These are phyloP conservation scores for Beauveria medogensis DNA, from an alignment of 2,329 filamentous ascomycete species.

Conservation along the genomic window DNA sequence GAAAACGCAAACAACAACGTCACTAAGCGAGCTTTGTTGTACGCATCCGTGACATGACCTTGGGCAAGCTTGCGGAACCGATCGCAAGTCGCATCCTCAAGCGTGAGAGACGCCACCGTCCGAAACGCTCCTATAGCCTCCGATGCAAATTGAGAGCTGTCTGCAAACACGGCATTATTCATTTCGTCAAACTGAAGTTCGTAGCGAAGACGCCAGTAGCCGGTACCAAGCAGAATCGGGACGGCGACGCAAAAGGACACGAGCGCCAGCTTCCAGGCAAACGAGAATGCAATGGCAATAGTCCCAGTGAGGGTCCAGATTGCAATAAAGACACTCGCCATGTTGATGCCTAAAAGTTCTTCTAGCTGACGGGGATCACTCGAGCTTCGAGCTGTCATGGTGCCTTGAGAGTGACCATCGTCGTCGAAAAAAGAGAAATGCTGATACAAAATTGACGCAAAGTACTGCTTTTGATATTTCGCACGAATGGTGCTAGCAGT, in stretches of 20 bases:
- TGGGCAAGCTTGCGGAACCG: conserved; percentile 55
- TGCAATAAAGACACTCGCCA: conserved; percentile 54
- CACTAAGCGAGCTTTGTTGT: conserved; percentile 51
- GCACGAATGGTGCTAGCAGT: conserved; percentile 42
- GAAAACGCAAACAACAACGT: conserved; percentile 61
- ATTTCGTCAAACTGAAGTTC: conserved; percentile 60
- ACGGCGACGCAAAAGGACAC: conserved; percentile 55
- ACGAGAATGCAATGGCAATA: conserved; percentile 59
- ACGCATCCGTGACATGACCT: conserved; percentile 51
- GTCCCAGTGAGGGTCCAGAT: conserved; percentile 58
- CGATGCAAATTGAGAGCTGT: conserved; percentile 66
- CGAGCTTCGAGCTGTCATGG: conserved; percentile 47
- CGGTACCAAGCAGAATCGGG: conserved; percentile 39
- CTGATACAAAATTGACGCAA: conserved; percentile 51
- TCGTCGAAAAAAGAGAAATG: conserved; percentile 53
- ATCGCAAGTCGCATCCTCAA: conserved; percentile 56
- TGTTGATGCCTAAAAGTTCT: conserved; percentile 57
- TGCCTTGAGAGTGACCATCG: conserved; percentile 51
- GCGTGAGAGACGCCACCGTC: conserved; percentile 61
- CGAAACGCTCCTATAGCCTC: conserved; percentile 68
- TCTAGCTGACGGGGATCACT: conserved; percentile 52
- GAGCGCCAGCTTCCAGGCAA: conserved; percentile 69
- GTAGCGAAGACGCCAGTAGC: conserved; percentile 45
- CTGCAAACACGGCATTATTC: conserved; percentile 59
- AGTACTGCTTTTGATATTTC: conserved; percentile 52